Conservation (phyloP, 768 basidiomycete species). For the Phlebiopsis gigantea region DNA sequence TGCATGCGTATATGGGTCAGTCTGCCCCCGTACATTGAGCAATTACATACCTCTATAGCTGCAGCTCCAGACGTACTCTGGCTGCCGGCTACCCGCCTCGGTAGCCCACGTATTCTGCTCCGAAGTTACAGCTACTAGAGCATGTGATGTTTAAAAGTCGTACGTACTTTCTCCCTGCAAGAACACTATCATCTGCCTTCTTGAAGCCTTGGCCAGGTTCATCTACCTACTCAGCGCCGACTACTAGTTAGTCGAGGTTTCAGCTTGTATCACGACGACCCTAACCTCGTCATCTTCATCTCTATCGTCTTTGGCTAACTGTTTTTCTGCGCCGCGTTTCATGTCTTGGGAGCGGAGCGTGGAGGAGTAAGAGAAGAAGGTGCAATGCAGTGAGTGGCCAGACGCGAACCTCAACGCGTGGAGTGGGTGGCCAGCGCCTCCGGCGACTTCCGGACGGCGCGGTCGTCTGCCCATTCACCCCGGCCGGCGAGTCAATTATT, state of each 20-base stretch:
- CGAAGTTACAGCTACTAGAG: too few species aligned
- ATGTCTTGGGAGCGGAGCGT: conserved; percentile 29
- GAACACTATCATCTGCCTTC: conserved; percentile 52
- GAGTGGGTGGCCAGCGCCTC: neutral
- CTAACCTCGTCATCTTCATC: conserved; percentile 32
- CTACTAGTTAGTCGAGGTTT: neutral
- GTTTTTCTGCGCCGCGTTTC: conserved; percentile 74
- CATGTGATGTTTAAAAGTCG: neutral
- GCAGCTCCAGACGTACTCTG: conserved; percentile 9
- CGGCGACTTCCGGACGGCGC: neutral
- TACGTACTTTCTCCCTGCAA: conserved; percentile 55
- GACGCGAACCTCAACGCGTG: conserved; percentile 5
- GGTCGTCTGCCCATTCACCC: neutral
- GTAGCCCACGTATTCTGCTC: conserved; percentile 59
- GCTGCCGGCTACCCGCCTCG: conserved; percentile 38
- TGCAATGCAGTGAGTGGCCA: conserved; percentile 1
- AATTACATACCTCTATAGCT: neutral
- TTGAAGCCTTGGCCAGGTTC: conserved; percentile 40
- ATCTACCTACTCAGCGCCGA: neutral
- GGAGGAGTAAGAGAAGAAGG: neutral
- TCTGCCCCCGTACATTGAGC: too few species aligned
- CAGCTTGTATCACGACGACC: conserved; percentile 14
- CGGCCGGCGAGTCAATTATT: too few species aligned
- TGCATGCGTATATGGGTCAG: neutral
- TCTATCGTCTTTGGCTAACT: conserved; percentile 56